Base-by-base conservation (phyloP, 1,284 basidiomycete species). In the Ustilago tritici region DNA sequence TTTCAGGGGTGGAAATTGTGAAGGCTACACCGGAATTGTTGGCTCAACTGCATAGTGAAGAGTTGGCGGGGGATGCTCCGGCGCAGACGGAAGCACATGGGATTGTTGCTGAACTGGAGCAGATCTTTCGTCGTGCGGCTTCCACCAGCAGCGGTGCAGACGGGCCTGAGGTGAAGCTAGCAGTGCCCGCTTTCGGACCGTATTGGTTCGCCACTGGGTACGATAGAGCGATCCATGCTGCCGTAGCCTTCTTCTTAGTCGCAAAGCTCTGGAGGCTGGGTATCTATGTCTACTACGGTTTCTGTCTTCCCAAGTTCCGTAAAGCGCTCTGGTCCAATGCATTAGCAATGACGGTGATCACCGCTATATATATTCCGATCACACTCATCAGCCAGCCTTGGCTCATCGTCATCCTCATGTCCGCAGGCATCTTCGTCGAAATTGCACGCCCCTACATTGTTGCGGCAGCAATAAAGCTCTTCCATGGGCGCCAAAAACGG, bases 211-310 rank as follows among this genome's bases (percentile, higher is more conserved):
- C 61, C 10, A 67, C 76, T 4, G 74, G 76, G 2, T 85, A 78
- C 59, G 54, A 77, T 34, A 28, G 53, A 4, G 77, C 79, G 0
- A 70, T 85, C 34, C 68, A 65, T 36, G 62, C 73, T 0, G 83
- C 82, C 0, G 75, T 84, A n/a, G 75, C 62, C 10, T 85, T 85
- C 58, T 84, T 80, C 63, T 59, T 85, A 2, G 79, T 81, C 2
- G 69, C 82, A n/a, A 83, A 83, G 59, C 63, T 76, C 1, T 69
- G 78, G 66, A 55, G 81, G 1, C 56, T 83, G 12, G 56, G 69
- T 2, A 60, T 82, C 43, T 80, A 66, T 56, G 57, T 83, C 36
- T 78, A 82, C 65, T 85, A 85, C 64, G 84, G 81, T 19, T 61
- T 78, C 12, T 52, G 65, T 12, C 67, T 85, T 46, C 84, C 84